Base-by-base conservation (phyloP, 768 basidiomycete genomes). In the Suillus lakei region DNA sequence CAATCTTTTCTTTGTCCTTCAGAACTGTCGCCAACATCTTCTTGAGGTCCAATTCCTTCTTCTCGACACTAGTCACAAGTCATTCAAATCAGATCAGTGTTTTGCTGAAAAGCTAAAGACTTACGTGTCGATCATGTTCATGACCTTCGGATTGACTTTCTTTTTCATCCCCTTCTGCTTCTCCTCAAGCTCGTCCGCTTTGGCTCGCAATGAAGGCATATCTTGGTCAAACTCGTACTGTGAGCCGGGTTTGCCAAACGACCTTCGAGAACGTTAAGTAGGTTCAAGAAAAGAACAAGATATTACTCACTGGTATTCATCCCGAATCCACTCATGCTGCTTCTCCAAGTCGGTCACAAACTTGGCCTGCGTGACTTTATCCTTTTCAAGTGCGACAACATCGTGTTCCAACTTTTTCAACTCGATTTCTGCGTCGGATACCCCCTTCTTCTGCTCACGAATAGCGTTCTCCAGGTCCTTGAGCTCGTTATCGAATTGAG, bases 41-140 rank as follows among this genome's bases (percentile, higher is more conserved):
- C 76, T 88, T 91, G 54, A 98, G 81, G n/a, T 86, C 86, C 0
- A 84, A 76, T 76, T 99, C 97, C 71, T 91, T 90, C 83, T 97
- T 98, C 82, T 99, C 98, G 54, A 96, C 93, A 63, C 96, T 98
- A 71, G 15, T 39, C 32, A 26, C 18, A 54, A 38, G 39, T 32
- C 28, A 59, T 28, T 43, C 18, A 59, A 59, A 59, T 59, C 6
- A 10, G 10, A 4, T 41, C 12, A 59, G 26, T 58, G 4, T 39
- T 9, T 41, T 43, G 5, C 28, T 21, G 26, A n/a, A 41, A 21
- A 30, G 36, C 56, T 12, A 43, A 51, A 66, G 48, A 78, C 89
- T 65, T 67, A 98, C 95, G 86, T 91, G 69, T 98, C 97, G 59
- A 98, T 93, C 92, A 96, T 96, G 70, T 91, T 93, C 82, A 98